Evolutionary conservation across 2,329 filamentous ascomycete species (phyloP), one percentile per base, ranked within the genome.

Genomic region (Colletotrichum higginsianum): DNA sequence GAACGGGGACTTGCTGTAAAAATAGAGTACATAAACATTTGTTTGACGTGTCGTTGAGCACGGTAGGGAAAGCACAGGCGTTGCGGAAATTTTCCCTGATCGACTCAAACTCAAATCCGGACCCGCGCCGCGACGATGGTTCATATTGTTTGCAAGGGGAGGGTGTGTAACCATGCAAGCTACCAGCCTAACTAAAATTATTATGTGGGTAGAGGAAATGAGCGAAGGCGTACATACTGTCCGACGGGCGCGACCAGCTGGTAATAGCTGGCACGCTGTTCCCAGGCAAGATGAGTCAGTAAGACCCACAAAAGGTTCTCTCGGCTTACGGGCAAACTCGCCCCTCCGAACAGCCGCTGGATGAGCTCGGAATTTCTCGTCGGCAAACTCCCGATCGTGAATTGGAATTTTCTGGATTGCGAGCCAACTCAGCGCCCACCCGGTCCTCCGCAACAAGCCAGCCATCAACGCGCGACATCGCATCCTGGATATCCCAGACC

Each of bases 331-430:
- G 68, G 13, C 9, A 68, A 71, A 71, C 68, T 42, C 26, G 23
- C 8, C 9, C 18, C 50, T 42, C 57, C 57, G 65, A 57, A 13
- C 53, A 50, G 8, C 44, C n/a, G 35, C 35, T 50, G 21, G 18
- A 38, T n/a, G 21, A 62, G 61, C 53, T 57, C 66, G 70, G 70
- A 72, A 72, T 72, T 72, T 72, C 46, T 72, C 66, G 55, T 71
- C 66, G 61, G 70, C 66, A 66, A 61, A 56, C 44, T 71, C 47
- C 50, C 67, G 55, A 4, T 64, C 52, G 46, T 64, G 55, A 23
- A 66, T 61, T 49, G 70, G 67, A 61, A 57, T 72, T 72, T 72
- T 61, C 49, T 70, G 44, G 61, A 61, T 58, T 49, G 42, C 44
- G 50, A 66, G 65, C 26, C 23, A 35, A 30, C 42, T 38, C 35